These are phyloP conservation scores for Hygrophila difformis DNA, from an alignment of 257 asterid species.

Conservation along the genomic window DNA sequence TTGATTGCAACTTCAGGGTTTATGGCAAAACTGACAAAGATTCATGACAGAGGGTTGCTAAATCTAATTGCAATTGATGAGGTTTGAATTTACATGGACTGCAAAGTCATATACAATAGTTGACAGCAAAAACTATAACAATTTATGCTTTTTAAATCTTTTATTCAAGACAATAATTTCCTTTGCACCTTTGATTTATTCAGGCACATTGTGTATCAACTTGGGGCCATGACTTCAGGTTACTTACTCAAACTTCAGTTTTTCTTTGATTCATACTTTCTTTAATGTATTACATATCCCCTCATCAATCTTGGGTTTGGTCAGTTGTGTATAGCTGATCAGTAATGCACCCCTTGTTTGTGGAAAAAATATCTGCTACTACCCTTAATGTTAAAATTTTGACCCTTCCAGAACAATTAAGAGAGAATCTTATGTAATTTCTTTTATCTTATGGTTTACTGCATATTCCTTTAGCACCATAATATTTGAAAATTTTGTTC, in stretches of 20 bases:
- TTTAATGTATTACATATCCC: background rate
- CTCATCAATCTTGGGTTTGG: conserved; percentile 9
- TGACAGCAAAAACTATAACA: conserved; percentile 17
- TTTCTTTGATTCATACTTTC: background rate
- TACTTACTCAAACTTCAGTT: conserved; percentile 20
- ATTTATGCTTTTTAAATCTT: conserved; percentile 1
- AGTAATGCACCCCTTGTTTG: no score
- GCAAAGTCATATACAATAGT: conserved; percentile 4
- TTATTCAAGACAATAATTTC: conserved; percentile 12
- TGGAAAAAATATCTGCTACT: no score
- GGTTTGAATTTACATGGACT: conserved; percentile 33
- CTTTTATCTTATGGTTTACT: background rate
- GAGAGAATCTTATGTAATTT: background rate
- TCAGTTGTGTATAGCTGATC: background rate
- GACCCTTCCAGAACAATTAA: background rate
- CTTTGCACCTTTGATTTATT: conserved; percentile 19
- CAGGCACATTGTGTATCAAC: conserved; percentile 97
- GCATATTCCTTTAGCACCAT: background rate
- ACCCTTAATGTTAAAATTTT: no score
- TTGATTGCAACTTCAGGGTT: conserved; percentile 80
- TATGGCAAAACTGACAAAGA: conserved; percentile 59
- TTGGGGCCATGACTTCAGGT: conserved; percentile 99
- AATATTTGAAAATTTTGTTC: conserved; percentile 4
- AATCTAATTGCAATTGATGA: conserved; percentile 87
- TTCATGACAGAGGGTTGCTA: conserved; percentile 75